Evolutionary conservation across 2,329 filamentous ascomycete species (phyloP), one percentile per base, ranked within the genome.

Genomic region (Phyllosticta paracitricarpa): DNA sequence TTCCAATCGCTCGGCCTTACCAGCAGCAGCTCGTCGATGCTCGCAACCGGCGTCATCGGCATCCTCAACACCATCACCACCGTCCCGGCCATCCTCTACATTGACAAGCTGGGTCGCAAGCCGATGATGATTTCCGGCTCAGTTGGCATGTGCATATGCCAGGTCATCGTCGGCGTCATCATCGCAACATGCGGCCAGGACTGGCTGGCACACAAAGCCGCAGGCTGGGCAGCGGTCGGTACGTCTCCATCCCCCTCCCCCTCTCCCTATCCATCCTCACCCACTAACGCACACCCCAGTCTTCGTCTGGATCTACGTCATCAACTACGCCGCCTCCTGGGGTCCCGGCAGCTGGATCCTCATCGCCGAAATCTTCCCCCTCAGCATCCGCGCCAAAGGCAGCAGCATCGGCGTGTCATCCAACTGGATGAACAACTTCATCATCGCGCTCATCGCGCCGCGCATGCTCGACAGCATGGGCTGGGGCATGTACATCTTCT

Each of bases 271-370:
- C 28, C 17, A 56, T 10, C n/a, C 17, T 52, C 6, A 12, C 54
- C 10, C 57, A 58, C 61, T 14, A 62, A 65, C 53, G 60, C 67
- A 17, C 63, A 63, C 61, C 55, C 35, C 61, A 78, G 40, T 61
- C n/a, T 48, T 55, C 33, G 24, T 61, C 54, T 61, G 55, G 52
- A 33, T 56, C 28, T 48, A 28, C 28, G 33, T 66, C 5, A 62
- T 74, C n/a, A 53, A 53, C 79, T 91, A 91, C 71, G 88, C 88
- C 17, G 83, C 85, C 7, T 89, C 87, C 0, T 91, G 88, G 88
- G 88, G 88, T 4, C 88, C 88, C 0, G 86, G 89, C 48, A 82
- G 82, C 4, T 91, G 88, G 88, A 88, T 73, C 17, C 70, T 73
- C 12, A 74, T 73, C 25, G 73, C 74, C 30, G 65, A 68, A 24